Conservation (phyloP, 768 basidiomycete species). For the Agaricus subrufescens region DNA sequence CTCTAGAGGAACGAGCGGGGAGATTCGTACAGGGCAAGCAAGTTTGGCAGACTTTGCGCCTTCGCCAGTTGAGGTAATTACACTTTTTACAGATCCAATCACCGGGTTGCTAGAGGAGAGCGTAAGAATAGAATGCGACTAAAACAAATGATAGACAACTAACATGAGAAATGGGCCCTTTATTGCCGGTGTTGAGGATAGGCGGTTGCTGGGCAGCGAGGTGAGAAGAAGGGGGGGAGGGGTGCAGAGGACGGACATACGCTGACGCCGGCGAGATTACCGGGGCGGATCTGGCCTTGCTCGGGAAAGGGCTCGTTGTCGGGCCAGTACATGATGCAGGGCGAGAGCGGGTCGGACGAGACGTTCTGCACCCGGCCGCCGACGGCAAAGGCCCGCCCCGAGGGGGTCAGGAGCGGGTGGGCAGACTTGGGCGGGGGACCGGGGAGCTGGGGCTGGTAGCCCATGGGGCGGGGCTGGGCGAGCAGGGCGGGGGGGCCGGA, state of each 20-base stretch:
- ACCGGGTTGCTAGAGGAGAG: conserved; percentile 52
- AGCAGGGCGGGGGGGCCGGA: conserved; percentile 10
- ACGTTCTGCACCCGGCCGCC: conserved; percentile 81
- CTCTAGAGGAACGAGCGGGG: background rate
- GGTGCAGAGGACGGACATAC: conserved; percentile 27
- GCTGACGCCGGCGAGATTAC: conserved; percentile 45
- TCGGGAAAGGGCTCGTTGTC: conserved; percentile 84
- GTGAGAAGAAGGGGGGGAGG: background rate
- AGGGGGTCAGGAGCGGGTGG: conserved; percentile 79
- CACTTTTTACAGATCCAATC: conserved; percentile 84
- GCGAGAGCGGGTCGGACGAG: conserved; percentile 62
- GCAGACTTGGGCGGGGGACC: conserved; percentile 33
- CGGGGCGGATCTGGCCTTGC: conserved; percentile 72
- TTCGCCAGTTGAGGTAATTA: conserved; percentile 84
- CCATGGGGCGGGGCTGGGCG: conserved; percentile 9
- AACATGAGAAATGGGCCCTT: conserved; percentile 82
- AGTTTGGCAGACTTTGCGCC: conserved; percentile 86
- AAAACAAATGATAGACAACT: conserved; percentile 26
- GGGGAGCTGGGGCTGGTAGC: conserved; percentile 11
- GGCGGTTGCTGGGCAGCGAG: conserved; percentile 59
- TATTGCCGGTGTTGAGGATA: conserved; percentile 85
- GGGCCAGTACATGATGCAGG: conserved; percentile 89
- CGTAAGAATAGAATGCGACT: conserved; percentile 16
- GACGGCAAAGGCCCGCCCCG: conserved; percentile 69
- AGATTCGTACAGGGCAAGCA: conserved; percentile 69